Evolutionary conservation across 2,329 filamentous ascomycete genomes (phyloP), one percentile per base, ranked within the genome.

Genomic region (Aspergillus floridensis): DNA sequence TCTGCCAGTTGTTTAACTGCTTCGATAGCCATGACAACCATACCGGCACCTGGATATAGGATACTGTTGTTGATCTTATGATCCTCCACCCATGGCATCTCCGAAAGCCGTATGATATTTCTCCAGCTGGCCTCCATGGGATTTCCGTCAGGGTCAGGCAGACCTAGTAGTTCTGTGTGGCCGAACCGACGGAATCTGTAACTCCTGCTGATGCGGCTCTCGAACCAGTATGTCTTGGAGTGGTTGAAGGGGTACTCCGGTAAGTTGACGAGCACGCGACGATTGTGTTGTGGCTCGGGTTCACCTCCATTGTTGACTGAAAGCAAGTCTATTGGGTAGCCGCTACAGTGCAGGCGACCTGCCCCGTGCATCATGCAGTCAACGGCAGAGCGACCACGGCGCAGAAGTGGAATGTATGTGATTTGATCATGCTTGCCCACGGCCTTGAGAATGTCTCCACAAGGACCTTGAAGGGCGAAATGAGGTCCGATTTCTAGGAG

Each of bases 71-170:
- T 53, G 35, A 65, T 56, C 29, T 75, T 68, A 57, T 83, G 81
- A 51, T 83, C 77, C 0, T 69, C 65, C 1, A 83, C 60, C 82
- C 82, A 84, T 1, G 65, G 64, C 29, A 59, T 46, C 14, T 68
- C 63, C 0, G 49, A 56, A 0, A 78, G 56, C 0, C 74, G 72
- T 10, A 82, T 69, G 19, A 79, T 68, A 53, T 79, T 78, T 8
- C 80, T 72, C 81, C 81, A 83, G 35, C 54, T 63, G 0, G 72
- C 66, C 48, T 68, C 67, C 12, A 62, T 49, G 5, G 62, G 62
- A 16, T 65, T 67, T 44, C 58, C 64, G 14, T 67, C 54, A 1
- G 58, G 31, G 6, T 47, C 51, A 4, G 58, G 66, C 0, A 57
- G 35, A 4, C 68, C 68, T 3, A 68, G 49, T 11, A 68, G 49